Conservation (phyloP, 2,329 filamentous ascomycete genomes). For the Sordariomycetes sp. region DNA sequence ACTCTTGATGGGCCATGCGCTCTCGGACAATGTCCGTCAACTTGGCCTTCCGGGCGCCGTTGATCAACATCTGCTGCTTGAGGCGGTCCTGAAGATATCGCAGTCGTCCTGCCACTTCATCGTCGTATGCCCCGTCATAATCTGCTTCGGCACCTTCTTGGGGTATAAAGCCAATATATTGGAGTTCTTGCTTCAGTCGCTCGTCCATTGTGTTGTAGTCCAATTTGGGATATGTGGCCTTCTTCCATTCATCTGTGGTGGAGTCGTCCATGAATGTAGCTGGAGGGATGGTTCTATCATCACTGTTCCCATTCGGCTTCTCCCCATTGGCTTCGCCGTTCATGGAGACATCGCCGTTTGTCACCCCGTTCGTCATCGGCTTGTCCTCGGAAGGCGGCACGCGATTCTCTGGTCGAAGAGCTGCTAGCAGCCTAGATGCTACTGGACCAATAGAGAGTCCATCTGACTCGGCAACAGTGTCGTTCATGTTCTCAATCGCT, state of each 20-base stretch:
- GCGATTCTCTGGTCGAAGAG: constrained; percentile 69
- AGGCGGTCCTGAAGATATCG: constrained; percentile 77
- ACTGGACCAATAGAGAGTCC: constrained; percentile 82
- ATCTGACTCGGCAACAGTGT: constrained; percentile 80
- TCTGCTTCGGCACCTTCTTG: constrained; percentile 57
- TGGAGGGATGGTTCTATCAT: constrained; percentile 44
- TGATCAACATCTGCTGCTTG: constrained; percentile 74
- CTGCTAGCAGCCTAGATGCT: constrained; percentile 70
- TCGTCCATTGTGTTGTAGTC: constrained; percentile 86
- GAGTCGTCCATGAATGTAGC: constrained; percentile 76
- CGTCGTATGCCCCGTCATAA: constrained; percentile 84
- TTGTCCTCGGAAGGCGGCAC: constrained; percentile 46
- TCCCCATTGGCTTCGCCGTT: constrained; percentile 37
- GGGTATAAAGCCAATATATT: constrained; percentile 80
- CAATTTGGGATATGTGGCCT: constrained; percentile 62
- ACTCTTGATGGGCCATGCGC: constrained; percentile 93
- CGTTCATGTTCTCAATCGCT: constrained; percentile 76
- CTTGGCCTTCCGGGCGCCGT: constrained; percentile 82
- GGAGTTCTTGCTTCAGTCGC: constrained; percentile 81
- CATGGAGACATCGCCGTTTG: constrained; percentile 44
- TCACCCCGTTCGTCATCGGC: constrained; percentile 40
- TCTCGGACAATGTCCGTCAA: constrained; percentile 83
- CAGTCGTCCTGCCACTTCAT: constrained; percentile 85
- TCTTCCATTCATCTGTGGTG: constrained; percentile 68
- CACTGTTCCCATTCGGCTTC: constrained; percentile 19